A percentile compares a stretch with the other conserved stretches of the same genome.
These are phyloP conservation scores for Apodospora peruviana DNA, from an alignment of 495 filamentous ascomycete species.

Conservation along the genomic window DNA sequence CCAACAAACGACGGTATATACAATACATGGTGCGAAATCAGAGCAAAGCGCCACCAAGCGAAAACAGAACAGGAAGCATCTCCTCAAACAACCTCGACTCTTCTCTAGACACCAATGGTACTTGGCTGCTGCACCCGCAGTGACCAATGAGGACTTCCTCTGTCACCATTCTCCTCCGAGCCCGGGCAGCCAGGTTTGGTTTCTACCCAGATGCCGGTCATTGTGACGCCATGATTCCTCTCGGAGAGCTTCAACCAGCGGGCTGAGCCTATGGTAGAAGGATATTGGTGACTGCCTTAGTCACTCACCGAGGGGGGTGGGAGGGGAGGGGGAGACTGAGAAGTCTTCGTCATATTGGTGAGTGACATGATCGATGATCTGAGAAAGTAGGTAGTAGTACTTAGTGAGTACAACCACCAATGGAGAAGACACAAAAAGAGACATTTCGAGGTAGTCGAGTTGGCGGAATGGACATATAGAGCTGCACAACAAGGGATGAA, in stretches of 20 bases:
- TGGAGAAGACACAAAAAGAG: too few species aligned
- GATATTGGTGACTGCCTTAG: neutral
- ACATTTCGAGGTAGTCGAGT: too few species aligned
- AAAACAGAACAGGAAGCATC: neutral
- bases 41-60: neutral
- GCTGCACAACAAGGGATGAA: too few species aligned
- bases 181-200: neutral
- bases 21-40: neutral
- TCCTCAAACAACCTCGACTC: neutral
- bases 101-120: neutral
- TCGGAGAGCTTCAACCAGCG: neutral
- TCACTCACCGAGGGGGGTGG: neutral
- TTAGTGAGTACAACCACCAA: too few species aligned
- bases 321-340: too few species aligned
- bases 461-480: too few species aligned
- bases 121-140: neutral
- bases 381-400: too few species aligned
- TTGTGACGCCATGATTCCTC: neutral
- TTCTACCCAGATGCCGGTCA: neutral
- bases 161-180: neutral
- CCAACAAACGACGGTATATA: too few species aligned
- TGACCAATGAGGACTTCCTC: neutral
- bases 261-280: neutral
- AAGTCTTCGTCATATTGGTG: neutral
- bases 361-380: too few species aligned